Evolutionary conservation across 331 rosid genomes (phyloP).

Genomic region (Pyrus hybrid): DNA sequence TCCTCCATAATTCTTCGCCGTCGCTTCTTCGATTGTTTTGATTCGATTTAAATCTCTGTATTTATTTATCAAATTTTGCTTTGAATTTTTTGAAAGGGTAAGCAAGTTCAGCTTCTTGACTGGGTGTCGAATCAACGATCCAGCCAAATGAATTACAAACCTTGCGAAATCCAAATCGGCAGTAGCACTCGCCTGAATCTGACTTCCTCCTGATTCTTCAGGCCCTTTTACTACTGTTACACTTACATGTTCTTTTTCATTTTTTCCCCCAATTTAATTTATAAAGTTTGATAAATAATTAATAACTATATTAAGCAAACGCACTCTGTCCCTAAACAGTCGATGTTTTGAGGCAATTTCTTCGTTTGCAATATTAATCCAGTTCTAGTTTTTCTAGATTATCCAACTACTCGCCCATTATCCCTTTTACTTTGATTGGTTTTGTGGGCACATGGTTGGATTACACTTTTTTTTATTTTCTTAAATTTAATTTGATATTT

Average conservation of each 20-base stretch:
- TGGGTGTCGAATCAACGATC: conserved; percentile 20
- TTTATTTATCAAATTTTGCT: too few species aligned
- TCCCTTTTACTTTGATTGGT: conserved; percentile 2
- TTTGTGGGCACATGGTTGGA: conserved; percentile 42
- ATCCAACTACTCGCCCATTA: conserved; percentile 30
- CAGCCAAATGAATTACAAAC: conserved; percentile 24
- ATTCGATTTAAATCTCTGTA: not conserved
- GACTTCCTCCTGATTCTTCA: conserved; percentile 30
- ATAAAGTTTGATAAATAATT: too few species aligned
- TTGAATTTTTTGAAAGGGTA: not conserved
- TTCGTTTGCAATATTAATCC: conserved; percentile 44
- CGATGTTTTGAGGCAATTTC: conserved; percentile 60
- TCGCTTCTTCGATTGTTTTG: not conserved
- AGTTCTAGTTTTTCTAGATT: not conserved
- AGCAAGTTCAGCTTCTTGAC: conserved; percentile 59
- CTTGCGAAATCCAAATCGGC: conserved; percentile 36
- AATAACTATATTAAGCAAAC: conserved; percentile 21
- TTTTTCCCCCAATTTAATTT: not conserved
- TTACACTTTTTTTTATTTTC: not conserved
- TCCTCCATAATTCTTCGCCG: not conserved
- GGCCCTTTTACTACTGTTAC: conserved; percentile 48
- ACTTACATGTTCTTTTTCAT: not conserved
- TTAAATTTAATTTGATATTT: too few species aligned
- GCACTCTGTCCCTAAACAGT: conserved; percentile 54
- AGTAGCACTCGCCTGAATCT: conserved; percentile 55